Evolutionary conservation across 495 filamentous ascomycete genomes (phyloP), one percentile per base, ranked within the genome.

Genomic region (Trichoderma orchidacearum): DNA sequence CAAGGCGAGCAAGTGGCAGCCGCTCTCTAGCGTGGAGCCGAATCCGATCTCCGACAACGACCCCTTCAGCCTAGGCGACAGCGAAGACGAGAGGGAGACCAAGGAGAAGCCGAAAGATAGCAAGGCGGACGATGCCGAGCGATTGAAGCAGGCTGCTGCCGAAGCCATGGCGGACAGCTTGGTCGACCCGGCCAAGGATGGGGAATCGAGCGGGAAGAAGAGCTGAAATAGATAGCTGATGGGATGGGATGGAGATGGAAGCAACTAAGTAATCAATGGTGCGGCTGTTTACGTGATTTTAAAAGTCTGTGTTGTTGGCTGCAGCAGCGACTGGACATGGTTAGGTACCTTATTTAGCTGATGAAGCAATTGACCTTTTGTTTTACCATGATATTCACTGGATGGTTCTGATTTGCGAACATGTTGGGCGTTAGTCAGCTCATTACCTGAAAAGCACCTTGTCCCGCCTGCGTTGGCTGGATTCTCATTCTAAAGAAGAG

Each of bases 1-100:
- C 64, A 93, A 88, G 71, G 72, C 80, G 13, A 94, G 87, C 76
- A 98, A 98, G 73, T 98, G 93, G 93, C 92, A 98, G 68, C 93
- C 94, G 15, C 72, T 98, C 54, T 86, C 89, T 30, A 81, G 85
- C 0, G 82, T 95, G 5, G 90, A 94, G 45, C 93, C 94, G 5
- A 85, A 81, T 53, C 93, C 94, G 30, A 84, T 92, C 45, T 82
- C 80, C 9, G 92, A 98, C 59, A 88, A 94, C 62, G 93, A 98
- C 64, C 93, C 93, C 0, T 98, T 98, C 70, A 95, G 89, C 62
- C 79, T 98, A 9, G 93, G 93, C 2, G 93, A 98, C 63, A 95
- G 90, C 62, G 89, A 95, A 58, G 93, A 97, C 52, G 94, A 97
- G 70, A 86, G 86, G 59, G 90, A 90, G n/a, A 68, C 75, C 15